phyloP scores from a whole-genome alignment of 2,329 filamentous ascomycete species.

The Grosmannia clavigera region DNA sequence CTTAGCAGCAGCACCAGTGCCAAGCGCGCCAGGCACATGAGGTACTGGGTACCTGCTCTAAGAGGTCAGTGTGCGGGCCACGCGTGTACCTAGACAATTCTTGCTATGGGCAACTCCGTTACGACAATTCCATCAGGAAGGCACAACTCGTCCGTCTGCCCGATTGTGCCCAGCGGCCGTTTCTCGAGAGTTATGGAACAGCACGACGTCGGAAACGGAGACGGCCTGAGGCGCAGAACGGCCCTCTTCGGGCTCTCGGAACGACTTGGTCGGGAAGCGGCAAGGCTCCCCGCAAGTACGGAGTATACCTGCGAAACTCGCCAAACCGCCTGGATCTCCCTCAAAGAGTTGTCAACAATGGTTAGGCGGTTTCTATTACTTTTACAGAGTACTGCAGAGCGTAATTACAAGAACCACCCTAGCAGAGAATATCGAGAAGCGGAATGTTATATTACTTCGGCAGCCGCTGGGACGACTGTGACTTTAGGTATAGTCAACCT shows the following conservation, averaged over 20 bases:
- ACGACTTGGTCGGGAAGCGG: not conserved
- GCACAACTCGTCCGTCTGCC: not conserved
- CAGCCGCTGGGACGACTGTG: constrained; percentile 3
- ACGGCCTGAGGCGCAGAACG: not conserved
- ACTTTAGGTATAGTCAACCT: not conserved
- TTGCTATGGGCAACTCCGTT: not conserved
- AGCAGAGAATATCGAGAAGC: not conserved
- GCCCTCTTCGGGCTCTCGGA: not conserved
- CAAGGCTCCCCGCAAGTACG: not conserved
- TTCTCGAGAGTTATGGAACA: not conserved
- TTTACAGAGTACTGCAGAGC: not conserved
- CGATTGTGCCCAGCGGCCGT: not conserved
- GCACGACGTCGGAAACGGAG: not conserved
- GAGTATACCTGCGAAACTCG: not conserved
- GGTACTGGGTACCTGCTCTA: not conserved
- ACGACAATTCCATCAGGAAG: not conserved
- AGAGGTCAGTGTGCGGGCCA: not conserved
- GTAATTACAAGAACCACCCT: not conserved
- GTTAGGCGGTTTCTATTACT: no score
- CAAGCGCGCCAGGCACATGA: not conserved
- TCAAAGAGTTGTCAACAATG: not conserved
- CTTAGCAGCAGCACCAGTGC: not conserved
- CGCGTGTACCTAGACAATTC: not conserved
- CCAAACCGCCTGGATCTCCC: no score
- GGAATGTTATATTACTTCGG: not conserved